phyloP scores from a whole-genome alignment of 169 alveolate species.

The Plasmodium cynomolgi region DNA sequence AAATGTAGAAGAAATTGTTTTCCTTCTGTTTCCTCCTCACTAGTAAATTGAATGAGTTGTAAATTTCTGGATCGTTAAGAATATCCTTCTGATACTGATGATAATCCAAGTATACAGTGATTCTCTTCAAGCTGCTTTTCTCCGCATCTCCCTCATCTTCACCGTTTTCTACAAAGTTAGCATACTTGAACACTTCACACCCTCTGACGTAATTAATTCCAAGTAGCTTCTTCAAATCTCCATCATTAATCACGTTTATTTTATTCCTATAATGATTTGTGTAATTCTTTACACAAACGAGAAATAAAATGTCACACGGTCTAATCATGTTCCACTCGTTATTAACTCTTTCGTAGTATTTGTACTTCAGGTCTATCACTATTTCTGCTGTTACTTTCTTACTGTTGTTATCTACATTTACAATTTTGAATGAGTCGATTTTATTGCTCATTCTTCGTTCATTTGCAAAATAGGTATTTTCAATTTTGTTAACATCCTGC shows the following conservation, averaged over 20 bases:
- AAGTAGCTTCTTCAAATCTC: slow-evolving; percentile 53
- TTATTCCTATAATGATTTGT: slow-evolving; percentile 62
- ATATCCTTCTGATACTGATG: slow-evolving; percentile 87
- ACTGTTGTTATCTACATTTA: slow-evolving; percentile 34
- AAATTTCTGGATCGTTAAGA: slow-evolving; percentile 85
- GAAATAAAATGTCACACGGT: slow-evolving; percentile 53
- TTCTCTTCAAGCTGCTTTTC: slow-evolving; percentile 74
- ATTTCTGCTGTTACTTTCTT: slow-evolving; percentile 60
- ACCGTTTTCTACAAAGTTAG: slow-evolving; percentile 76
- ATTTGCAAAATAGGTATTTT: slow-evolving; percentile 69
- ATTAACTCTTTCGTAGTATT: slow-evolving; percentile 34
- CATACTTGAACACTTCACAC: slow-evolving; percentile 50
- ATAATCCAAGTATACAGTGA: slow-evolving; percentile 86
- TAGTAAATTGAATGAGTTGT: slow-evolving; percentile 87
- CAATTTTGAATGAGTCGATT: slow-evolving; percentile 39
- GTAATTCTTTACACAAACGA: slow-evolving; percentile 70
- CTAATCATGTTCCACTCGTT: slow-evolving; percentile 75
- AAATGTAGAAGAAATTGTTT: slow-evolving; percentile 91
- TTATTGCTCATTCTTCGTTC: slow-evolving; percentile 74
- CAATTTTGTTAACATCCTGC: slow-evolving; percentile 45
- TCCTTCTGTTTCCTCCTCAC: slow-evolving; percentile 91
- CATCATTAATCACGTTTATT: slow-evolving; percentile 50
- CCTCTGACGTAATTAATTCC: slow-evolving; percentile 75
- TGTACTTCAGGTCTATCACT: slow-evolving; percentile 49
- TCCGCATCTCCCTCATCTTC: slow-evolving; percentile 78